Base-by-base conservation (phyloP, 1,139 yeast species). In the Taphrina flavorubra region DNA sequence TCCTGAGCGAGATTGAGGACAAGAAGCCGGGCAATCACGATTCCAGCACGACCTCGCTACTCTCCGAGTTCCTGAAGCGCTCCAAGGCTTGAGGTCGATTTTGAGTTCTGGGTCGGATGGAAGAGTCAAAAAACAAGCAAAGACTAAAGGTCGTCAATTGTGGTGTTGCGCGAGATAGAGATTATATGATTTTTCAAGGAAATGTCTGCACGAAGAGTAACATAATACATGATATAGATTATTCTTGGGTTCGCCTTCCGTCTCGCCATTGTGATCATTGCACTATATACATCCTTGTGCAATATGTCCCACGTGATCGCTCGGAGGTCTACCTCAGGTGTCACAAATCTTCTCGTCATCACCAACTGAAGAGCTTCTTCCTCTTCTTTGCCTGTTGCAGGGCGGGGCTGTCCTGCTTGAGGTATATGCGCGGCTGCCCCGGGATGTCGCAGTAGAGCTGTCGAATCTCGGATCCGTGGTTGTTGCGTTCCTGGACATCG, bases 31-130 rank as follows among this genome's bases (percentile, higher is more conserved):
- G 90, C 70, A 77, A 81, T 56, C 99, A 94, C 80, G 99, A 94
- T 78, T 87, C 88, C 55, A 90, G 97, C 68, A 94, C 99, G 76
- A 89, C 88, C 78, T 91, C 89, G 72, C 86, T 94, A 82, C 91
- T 94, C 81, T 92, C 94, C 88, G 89, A 89, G 81, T 94, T 91
- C 87, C 92, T 92, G 84, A 79, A 84, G 77, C 58, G 69, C 16
- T 46, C 58, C 11, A 57, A 59, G 51, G 65, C 69, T 11, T 49
- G 61, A 39, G 3, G 53, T n/a, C 8, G 53, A 20, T 2, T 20
- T 18, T 46, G 31, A 39, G 42, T 6, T 39, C 42, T 11, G 14
- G 42, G 31, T 25, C 31, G 31, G 31, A 25, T 25, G 31, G 31
- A 25, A 25, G 4, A 25, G 31, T 2, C 4, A 25, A 4, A 25